Percentiles rank a stretch among this genome's conserved stretches.
These are phyloP conservation scores for Thielaviopsis ethacetica DNA, from an alignment of 2,329 filamentous ascomycete species.

Conservation along the genomic window DNA sequence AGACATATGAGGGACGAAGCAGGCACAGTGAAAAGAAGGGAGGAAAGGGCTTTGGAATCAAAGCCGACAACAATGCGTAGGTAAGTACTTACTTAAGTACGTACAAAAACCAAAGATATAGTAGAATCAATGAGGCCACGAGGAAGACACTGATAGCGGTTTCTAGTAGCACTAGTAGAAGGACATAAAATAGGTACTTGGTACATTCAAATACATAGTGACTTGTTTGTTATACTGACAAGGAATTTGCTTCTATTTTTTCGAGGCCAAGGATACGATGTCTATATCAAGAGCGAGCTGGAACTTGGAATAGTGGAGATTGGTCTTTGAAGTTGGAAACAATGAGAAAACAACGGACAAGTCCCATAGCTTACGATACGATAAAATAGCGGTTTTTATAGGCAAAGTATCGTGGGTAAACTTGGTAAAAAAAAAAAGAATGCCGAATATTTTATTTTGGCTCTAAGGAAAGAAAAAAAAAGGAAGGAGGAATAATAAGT, in stretches of 20 bases:
- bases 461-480: no score
- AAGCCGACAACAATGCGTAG: not conserved
- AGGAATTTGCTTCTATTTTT: not conserved
- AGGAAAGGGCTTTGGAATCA: not conserved
- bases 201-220: not conserved
- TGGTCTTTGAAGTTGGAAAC: not conserved
- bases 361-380: no score
- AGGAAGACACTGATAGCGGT: no score
- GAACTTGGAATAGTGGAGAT: slow-evolving; percentile 1
- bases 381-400: not conserved
- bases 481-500: not conserved
- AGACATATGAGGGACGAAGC: not conserved
- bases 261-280: not conserved
- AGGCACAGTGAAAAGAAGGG: not conserved
- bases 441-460: no score
- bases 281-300: not conserved
- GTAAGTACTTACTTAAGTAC: not conserved
- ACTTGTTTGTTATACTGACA: not conserved
- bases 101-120: no score
- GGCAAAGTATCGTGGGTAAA: not conserved
- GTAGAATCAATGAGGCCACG: no score
- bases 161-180: no score
- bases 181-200: not conserved
- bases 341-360: not conserved
- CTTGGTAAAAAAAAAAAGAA: not conserved